Evolutionary conservation across 1,139 yeast genomes (phyloP), one percentile per base, ranked within the genome.

Genomic region (Yamadazyma sp.): DNA sequence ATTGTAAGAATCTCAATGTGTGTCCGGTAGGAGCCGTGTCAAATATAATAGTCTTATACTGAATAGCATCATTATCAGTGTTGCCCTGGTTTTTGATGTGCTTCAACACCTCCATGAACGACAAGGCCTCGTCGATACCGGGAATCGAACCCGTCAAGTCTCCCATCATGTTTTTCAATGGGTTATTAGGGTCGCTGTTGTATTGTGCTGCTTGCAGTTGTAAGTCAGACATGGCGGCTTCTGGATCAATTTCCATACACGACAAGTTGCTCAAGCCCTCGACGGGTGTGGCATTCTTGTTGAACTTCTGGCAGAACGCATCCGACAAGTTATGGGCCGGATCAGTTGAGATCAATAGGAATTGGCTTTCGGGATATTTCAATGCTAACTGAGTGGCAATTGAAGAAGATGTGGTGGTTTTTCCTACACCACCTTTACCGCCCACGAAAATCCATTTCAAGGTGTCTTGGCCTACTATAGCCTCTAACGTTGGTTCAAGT

Each of bases 21-120:
- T 92, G 98, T 29, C 98, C 98, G 0, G 98, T 92, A 50, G 98
- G 98, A 0, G 98, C 98, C 16, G 98, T 92, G 61, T 92, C 98
- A 56, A 92, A 92, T 48, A 92, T 88, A 51, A 92, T 90, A 10
- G 96, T 89, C 52, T 86, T 87, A 59, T 86, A 92, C 30, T 61
- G 53, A 27, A 59, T 53, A 33, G 67, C 73, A 29, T 40, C 45
- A 8, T 47, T 57, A 20, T 53, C 62, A 10, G 43, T 61, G 7
- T 51, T 54, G 45, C 68, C 68, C 64, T 89, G 96, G 48, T 78
- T 81, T 65, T 89, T 90, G 62, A 92, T 92, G 57, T 92, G 97
- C 61, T 92, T 92, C 75, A 92, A 79, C 20, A 92, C 97, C 65
- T 92, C 98, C 83, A 95, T 94, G 59, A 92, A 92, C 9, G 97